Evolutionary conservation across 257 asterid genomes (phyloP), one percentile per base, ranked within the genome.

Genomic region (Solanum sejunctum): DNA sequence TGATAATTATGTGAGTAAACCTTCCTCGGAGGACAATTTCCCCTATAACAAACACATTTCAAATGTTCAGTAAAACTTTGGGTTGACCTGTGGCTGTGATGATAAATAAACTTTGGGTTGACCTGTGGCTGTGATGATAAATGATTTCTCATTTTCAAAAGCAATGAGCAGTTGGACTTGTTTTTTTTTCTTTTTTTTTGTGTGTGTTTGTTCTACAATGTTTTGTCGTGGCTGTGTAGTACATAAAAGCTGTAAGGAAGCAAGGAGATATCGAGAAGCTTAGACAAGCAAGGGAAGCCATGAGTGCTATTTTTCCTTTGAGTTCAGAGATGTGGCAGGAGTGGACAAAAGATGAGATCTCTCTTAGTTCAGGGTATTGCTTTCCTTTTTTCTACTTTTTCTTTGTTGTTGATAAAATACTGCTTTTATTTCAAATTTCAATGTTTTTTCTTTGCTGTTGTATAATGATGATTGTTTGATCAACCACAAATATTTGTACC

Each of bases 321-420:
- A 90, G 83, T 90, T 91, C 97, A 20, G 93, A 91, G 43, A 90
- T 95, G 98, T 97, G 99, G 99, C 95, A 83, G 85, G 98, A 97
- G 88, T 97, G 99, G 99, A 90, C 92, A 84, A 93, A 93, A 84
- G 99, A 97, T 67, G 98, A 97, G 87, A 92, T 87, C 54, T 87
- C 94, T 57, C 81, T 95, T 28, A 86, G 88, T 91, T 88, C 93
- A 8, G 89, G 95, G 99, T 95, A 89, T 69, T 87, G 3, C 67
- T 63, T 88, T 47, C 70, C 60, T 47, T 70, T 79, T 83, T 64
- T 85, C 45, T 43, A 21, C 75, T 51, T 18, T 70, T 26, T 26
- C 84, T 84, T 84, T 73, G 28, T 39, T 71, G 18, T 43, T 20
- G 26, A 69, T 39, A 69, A 67, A 69, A 17, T 69, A 36, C 78